Percentiles rank a stretch among this genome's conserved stretches.
Conservation (phyloP, 768 basidiomycete genomes). For the Cystobasidium onofrii region DNA sequence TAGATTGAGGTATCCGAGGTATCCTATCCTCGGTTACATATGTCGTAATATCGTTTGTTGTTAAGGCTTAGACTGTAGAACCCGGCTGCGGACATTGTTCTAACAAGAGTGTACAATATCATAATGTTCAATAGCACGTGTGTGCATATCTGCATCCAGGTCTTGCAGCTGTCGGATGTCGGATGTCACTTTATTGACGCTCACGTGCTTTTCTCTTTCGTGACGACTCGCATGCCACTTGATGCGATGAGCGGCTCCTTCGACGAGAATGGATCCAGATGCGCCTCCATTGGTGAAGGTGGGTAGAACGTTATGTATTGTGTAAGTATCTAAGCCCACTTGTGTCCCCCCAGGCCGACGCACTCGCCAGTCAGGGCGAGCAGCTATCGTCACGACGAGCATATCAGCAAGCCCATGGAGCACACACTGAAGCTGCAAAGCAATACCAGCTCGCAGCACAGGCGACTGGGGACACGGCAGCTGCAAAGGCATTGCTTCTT, state of each 20-base stretch:
- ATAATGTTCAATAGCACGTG: no score
- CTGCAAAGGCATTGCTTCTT: conserved; percentile 23
- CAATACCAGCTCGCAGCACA: conserved; percentile 28
- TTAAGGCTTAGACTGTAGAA: no score
- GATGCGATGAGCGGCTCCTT: background rate
- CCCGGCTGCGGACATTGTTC: no score
- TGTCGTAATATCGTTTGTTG: no score
- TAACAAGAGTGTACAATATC: no score
- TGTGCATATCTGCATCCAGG: no score
- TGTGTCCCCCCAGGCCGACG: conserved; percentile 17
- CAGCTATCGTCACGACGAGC: conserved; percentile 16
- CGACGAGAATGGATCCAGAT: conserved; percentile 19
- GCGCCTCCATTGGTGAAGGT: conserved; percentile 27
- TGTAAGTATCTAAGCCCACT: no score
- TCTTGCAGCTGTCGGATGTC: no score
- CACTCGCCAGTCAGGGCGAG: conserved; percentile 25
- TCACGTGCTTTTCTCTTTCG: background rate
- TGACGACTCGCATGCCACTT: no score
- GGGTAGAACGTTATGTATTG: background rate
- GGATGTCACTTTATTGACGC: background rate
- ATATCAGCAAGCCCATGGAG: conserved; percentile 24
- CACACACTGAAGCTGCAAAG: conserved; percentile 18
- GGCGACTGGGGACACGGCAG: background rate
- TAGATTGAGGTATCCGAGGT: no score
- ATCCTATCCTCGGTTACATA: no score